A percentile compares a stretch with the other conserved stretches of the same genome.
phyloP scores from a whole-genome alignment of 345 rosid species.

The Citrus reticulata region DNA sequence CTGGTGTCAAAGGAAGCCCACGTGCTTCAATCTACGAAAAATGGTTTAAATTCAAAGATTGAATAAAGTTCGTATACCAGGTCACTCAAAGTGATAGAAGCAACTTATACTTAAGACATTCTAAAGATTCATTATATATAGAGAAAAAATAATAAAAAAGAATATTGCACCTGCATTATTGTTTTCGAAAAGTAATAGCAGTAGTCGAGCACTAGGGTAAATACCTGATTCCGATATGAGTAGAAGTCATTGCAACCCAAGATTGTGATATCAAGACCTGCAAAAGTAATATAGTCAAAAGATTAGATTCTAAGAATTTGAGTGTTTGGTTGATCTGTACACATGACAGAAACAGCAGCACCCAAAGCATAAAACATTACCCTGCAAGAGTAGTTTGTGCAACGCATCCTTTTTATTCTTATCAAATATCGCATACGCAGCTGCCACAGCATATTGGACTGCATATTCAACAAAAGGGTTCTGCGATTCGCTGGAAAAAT shows the following conservation, averaged over 20 bases:
- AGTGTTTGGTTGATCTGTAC: not conserved
- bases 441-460: conserved; percentile 73
- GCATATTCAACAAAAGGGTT: conserved; percentile 92
- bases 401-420: conserved; percentile 49
- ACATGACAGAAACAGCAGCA: not conserved
- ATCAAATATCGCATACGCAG: conserved; percentile 59
- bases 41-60: not conserved
- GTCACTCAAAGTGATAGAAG: not conserved
- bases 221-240: conserved; percentile 87
- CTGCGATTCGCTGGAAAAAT: conserved; percentile 57
- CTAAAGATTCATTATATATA: not conserved
- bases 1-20: conserved; percentile 84
- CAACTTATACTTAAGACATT: not conserved
- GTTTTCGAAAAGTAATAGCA: not conserved
- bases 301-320: conserved; percentile 23
- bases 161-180: no score
- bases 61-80: not conserved
- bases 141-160: no score
- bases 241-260: conserved; percentile 95
- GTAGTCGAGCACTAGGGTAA: not conserved
- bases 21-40: conserved; percentile 68
- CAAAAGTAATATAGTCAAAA: conserved; percentile 21
- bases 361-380: conserved; percentile 28
- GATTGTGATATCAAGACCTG: conserved; percentile 90
- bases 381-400: conserved; percentile 75